phyloP scores from a whole-genome alignment of 1,284 basidiomycete genomes.

The Lignosus rhinocerotis region DNA sequence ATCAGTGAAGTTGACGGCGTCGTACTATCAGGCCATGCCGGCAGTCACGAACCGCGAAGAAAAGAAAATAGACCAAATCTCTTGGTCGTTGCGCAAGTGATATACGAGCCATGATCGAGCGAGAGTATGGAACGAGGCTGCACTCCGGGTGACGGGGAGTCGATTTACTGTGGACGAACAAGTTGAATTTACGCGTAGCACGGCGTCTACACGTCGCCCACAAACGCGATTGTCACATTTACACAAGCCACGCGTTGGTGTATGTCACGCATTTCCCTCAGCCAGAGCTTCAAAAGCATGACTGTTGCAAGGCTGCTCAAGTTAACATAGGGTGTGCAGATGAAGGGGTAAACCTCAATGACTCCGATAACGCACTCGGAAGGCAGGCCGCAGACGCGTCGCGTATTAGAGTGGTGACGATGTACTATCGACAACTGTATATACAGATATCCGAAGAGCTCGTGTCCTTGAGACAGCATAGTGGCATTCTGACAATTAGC shows the following conservation, averaged over 20 bases:
- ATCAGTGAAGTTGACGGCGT: background rate
- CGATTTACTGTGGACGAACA: background rate
- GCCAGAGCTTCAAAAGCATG: background rate
- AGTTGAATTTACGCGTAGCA: background rate
- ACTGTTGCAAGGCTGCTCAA: too few relatives aligned
- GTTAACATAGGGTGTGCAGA: too few relatives aligned
- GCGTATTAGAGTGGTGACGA: too few relatives aligned
- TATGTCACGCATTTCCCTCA: background rate
- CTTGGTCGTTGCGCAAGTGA: conserved; percentile 55
- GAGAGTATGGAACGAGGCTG: background rate
- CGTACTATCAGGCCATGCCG: background rate
- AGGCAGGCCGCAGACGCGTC: too few relatives aligned
- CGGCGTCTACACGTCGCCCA: background rate
- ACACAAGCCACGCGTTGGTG: too few relatives aligned
- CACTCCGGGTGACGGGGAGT: too few relatives aligned
- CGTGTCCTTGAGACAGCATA: background rate
- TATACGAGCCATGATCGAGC: conserved; percentile 28
- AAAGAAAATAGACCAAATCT: conserved; percentile 63
- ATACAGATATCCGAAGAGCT: too few relatives aligned
- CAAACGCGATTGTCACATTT: background rate
- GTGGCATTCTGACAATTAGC: background rate
- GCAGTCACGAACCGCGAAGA: conserved; percentile 52
- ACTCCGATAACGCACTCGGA: too few relatives aligned
- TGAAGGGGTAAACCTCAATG: too few relatives aligned
- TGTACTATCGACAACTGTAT: too few relatives aligned